Base-by-base conservation (phyloP, 169 alveolate species). In the Neospora caninum region DNA sequence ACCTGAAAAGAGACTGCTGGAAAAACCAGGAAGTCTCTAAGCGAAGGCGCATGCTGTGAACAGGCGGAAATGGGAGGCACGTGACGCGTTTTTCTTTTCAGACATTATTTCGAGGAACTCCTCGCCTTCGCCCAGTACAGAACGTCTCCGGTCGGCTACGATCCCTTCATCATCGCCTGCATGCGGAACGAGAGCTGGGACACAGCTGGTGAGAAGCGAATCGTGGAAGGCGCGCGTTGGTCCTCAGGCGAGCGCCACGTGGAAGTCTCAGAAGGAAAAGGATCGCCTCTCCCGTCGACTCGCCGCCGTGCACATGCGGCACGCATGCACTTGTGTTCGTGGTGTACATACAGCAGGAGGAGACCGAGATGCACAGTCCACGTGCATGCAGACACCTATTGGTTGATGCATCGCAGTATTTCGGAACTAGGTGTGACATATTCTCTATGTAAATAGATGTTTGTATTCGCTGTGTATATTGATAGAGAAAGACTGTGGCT, bases 131-230 rank as follows among this genome's bases (percentile, higher is more conserved):
- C 97, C 43, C 67, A 93, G 58, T 88, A 78, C 80, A 91, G 96
- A 91, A 95, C 95, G 29, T 94, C 97, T 45, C 97, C 97, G 54
- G 92, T 96, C 53, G 97, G 97, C 67, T 91, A 93, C 94, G 97
- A 96, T 82, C 96, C 95, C 64, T 96, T 96, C 69, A 83, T 96
- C 58, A 95, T 70, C 36, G 95, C 95, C 67, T 92, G 95, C 69
- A 25, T 89, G 43, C 86, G 93, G 29, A 88, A 88, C 54, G 93
- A 54, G 41, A 25, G 10, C 58, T 16, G 58, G 39, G 84, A 27
- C 0, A 43, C 49, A 9, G 93, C 93, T 4, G 64, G 93, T 88
- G 1, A 38, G 89, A 38, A 22, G 9, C 45, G 53, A 10, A 18
- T 13, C 20, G 20, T 13, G 13, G 34, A n/a, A 18, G 29, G 41